Conservation (phyloP, 768 basidiomycete genomes). For the Imleria badia region DNA sequence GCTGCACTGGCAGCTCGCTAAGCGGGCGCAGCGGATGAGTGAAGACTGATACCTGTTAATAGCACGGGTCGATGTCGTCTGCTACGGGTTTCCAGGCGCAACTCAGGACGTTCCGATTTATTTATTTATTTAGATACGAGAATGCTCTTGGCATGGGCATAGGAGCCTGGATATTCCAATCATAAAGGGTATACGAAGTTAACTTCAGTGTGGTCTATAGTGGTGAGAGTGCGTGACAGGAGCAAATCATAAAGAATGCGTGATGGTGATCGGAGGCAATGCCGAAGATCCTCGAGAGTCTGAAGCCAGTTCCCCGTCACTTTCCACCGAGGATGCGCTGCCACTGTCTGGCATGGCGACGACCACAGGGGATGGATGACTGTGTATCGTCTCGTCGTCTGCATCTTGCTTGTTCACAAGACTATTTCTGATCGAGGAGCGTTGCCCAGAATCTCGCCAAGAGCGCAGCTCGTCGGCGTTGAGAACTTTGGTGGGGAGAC, state of each 20-base stretch:
- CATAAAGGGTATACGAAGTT: constrained; percentile 28
- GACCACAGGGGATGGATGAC: constrained; percentile 12
- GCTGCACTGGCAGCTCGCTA: constrained; percentile 57
- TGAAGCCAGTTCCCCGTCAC: constrained; percentile 27
- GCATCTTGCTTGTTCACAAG: constrained; percentile 21
- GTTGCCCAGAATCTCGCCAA: constrained; percentile 47
- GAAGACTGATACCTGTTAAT: constrained; percentile 38
- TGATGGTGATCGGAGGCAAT: constrained; percentile 46
- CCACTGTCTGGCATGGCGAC: constrained; percentile 21
- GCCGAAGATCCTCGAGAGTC: constrained; percentile 11
- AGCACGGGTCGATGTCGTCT: background rate
- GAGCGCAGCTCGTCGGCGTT: constrained; percentile 68
- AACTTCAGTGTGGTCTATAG: constrained; percentile 23
- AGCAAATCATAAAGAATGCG: constrained; percentile 34
- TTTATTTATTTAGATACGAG: constrained; percentile 15
- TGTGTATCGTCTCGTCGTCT: constrained; percentile 33
- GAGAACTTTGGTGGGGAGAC: constrained; percentile 63
- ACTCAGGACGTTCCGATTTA: constrained; percentile 1
- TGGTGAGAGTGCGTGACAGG: constrained; percentile 10
- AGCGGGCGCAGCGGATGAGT: constrained; percentile 66
- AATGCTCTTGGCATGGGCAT: constrained; percentile 12
- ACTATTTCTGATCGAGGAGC: constrained; percentile 7
- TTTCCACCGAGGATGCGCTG: constrained; percentile 21
- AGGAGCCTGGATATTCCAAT: constrained; percentile 13
- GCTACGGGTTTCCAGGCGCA: background rate